These are phyloP conservation scores for Dentipellis sp. DNA, from an alignment of 768 basidiomycete species.

Conservation along the genomic window DNA sequence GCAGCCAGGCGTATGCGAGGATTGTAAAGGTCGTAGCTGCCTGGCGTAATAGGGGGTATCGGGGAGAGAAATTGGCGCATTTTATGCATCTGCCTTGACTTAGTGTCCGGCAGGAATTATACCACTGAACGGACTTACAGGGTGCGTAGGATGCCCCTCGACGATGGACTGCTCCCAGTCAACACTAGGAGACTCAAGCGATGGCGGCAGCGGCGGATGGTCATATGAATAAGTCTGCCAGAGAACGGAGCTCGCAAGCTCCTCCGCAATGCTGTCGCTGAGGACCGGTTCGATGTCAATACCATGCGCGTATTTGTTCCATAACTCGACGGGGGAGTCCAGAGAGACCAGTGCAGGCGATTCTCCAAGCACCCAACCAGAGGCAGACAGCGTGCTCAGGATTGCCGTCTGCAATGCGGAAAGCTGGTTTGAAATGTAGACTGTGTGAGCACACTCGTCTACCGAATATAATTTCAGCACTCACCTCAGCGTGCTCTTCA, in stretches of 20 bases:
- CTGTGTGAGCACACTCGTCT: not conserved
- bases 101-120: not conserved
- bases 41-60: constrained; percentile 34
- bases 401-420: not conserved
- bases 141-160: constrained; percentile 53
- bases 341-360: not conserved
- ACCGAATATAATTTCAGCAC: not conserved
- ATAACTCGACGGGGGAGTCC: constrained; percentile 26
- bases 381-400: not conserved
- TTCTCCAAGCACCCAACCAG: constrained; percentile 1
- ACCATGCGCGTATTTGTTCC: constrained; percentile 32
- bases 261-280: constrained; percentile 32
- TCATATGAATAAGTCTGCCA: constrained; percentile 49
- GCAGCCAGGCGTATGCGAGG: constrained; percentile 40
- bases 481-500: constrained; percentile 1
- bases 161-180: constrained; percentile 56
- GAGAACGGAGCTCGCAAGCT: constrained; percentile 40
- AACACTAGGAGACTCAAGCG: constrained; percentile 38
- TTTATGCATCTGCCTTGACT: constrained; percentile 43
- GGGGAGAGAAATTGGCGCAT: constrained; percentile 44
- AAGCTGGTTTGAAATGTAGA: not conserved
- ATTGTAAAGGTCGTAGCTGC: constrained; percentile 39
- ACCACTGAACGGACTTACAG: constrained; percentile 24
- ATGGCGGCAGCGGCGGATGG: constrained; percentile 35
- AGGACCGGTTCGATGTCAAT: constrained; percentile 26